Percentiles rank a stretch among this genome's conserved stretches.
Evolutionary conservation across 208 protist species (phyloP).

Genomic region (Leishmania guyanensis): DNA sequence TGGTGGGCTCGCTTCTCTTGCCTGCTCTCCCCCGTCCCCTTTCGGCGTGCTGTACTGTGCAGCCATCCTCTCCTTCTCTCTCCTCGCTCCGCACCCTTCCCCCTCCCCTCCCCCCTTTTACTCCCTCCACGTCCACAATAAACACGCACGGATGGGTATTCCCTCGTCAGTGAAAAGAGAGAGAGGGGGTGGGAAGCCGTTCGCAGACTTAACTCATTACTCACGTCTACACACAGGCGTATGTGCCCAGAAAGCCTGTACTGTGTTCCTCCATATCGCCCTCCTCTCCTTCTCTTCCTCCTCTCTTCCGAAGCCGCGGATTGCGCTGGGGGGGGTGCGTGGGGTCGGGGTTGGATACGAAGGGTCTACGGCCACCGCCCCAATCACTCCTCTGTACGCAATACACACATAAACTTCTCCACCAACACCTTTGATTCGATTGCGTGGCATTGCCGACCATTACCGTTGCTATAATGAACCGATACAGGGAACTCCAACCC

Average conservation of each 20-base stretch:
- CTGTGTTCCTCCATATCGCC: background rate
- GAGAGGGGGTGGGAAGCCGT: background rate
- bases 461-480: conserved; percentile 35
- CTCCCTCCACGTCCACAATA: background rate
- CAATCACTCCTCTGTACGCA: too few relatives aligned
- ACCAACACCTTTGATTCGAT: background rate
- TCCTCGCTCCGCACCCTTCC: background rate
- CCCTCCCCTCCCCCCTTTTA: background rate
- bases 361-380: background rate
- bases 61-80: background rate
- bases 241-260: background rate
- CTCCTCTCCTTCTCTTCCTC: background rate
- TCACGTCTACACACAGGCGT: background rate
- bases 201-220: background rate
- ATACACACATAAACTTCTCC: background rate
- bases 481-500: conserved; percentile 46
- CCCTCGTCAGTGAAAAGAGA: background rate
- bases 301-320: background rate
- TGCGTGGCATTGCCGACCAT: background rate
- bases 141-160: background rate
- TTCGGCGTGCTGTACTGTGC: background rate
- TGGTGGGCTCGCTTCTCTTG: background rate
- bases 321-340: background rate
- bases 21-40: background rate
- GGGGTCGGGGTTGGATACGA: background rate